Evolutionary conservation across 306 rosid species (phyloP).

Genomic region (Begonia peltatifolia): DNA sequence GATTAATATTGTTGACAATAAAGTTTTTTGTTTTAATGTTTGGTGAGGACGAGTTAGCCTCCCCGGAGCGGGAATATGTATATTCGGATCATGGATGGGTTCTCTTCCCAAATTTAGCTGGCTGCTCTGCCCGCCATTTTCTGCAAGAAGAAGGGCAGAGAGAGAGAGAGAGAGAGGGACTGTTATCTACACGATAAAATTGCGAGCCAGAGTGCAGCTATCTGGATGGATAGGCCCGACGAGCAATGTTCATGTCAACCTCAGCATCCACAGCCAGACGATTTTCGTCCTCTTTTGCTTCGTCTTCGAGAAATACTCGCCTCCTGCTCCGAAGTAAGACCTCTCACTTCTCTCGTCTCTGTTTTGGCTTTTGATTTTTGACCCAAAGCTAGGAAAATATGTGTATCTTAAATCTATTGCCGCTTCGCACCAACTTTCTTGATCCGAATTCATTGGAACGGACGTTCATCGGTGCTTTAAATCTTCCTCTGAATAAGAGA

Average conservation of each 20-base stretch:
- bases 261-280: constrained; percentile 12
- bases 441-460: too few species aligned
- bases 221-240: constrained; percentile 9
- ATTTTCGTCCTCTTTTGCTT: constrained; percentile 17
- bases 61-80: neutral
- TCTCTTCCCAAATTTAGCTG: neutral
- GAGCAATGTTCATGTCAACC: constrained; percentile 11
- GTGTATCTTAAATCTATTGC: neutral
- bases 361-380: neutral
- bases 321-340: constrained; percentile 40
- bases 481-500: neutral
- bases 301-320: constrained; percentile 37
- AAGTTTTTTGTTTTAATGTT: too few species aligned
- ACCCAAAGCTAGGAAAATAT: neutral
- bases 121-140: neutral
- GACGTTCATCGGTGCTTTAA: too few species aligned
- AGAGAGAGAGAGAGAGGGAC: neutral
- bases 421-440: too few species aligned
- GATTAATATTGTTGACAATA: too few species aligned
- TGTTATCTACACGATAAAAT: neutral
- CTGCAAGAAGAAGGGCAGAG: constrained; percentile 1
- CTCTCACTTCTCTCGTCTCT: neutral
- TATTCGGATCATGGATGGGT: constrained; percentile 6
- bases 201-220: constrained; percentile 2
- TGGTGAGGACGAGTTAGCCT: neutral